phyloP scores from a whole-genome alignment of 2,329 filamentous ascomycete species.

The Colletotrichum karsti region DNA sequence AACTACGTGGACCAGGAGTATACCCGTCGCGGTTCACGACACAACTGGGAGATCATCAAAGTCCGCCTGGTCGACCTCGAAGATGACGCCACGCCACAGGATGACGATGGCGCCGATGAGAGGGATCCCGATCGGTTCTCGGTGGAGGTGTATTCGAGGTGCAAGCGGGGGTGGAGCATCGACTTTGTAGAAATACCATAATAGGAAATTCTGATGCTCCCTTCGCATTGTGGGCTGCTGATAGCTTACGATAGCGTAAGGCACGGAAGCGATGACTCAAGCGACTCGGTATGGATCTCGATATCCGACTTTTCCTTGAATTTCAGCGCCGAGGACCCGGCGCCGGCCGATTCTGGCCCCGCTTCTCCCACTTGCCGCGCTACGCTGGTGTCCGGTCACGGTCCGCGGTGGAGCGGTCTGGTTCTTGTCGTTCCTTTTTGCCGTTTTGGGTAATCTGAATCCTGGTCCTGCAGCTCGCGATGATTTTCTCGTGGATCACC shows the following conservation, averaged over 20 bases:
- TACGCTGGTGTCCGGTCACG: background rate
- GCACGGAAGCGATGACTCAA: background rate
- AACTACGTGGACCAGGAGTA: conserved; percentile 14
- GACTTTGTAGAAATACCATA: conserved; percentile 20
- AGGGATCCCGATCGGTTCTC: conserved; percentile 4
- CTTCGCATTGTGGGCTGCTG: background rate
- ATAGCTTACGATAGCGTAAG: background rate
- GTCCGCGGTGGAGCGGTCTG: background rate
- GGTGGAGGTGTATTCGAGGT: conserved; percentile 13
- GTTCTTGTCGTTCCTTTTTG: background rate
- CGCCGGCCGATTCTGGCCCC: background rate
- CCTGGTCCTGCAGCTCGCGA: background rate
- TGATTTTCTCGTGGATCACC: background rate
- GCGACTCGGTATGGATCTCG: background rate
- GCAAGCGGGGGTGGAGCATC: conserved; percentile 14
- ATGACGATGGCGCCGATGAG: background rate
- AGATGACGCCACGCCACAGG: background rate
- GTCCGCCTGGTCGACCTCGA: conserved; percentile 9
- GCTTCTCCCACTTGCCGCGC: background rate
- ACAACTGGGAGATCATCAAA: conserved; percentile 16
- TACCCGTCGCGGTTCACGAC: conserved; percentile 1
- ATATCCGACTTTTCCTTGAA: background rate
- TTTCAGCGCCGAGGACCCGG: background rate
- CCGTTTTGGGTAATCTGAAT: background rate
- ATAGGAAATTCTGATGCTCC: background rate